Base-by-base conservation (phyloP, 2,329 filamentous ascomycete genomes). In the Monilinia aucupariae region DNA sequence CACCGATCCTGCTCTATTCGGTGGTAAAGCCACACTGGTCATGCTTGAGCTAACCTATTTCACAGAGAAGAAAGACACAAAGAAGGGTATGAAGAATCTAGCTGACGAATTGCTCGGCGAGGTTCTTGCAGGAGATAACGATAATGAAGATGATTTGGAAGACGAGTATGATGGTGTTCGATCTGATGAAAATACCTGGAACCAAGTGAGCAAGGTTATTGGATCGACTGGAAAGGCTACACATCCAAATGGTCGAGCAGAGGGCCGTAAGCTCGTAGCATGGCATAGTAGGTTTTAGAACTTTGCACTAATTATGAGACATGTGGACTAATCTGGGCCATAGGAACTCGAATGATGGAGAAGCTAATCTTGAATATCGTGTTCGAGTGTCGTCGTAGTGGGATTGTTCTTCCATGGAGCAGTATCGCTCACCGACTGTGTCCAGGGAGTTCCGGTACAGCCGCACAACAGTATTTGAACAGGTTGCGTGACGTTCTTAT, bases 301-400 rank as follows among this genome's bases (percentile, higher is more conserved):
- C 3, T 48, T 43, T 22, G 6, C 13, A 41, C 20, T 13, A 12
- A 3, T 12, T 20, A 52, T 22, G 20, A 45, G 10, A 7, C 7
- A 39, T 13, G 52, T 45, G 7, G 27, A 20, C 41, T 58, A 47
- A 58, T 34, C 13, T 6, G 9, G 9, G n/a, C 13, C 17, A 58
- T 53, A 81, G 79, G 77, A 0, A 75, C 77, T 12, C 75, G 78
- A 12, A 81, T 81, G 77, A 70, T 73, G 0, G 79, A 81, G 45
- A 81, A 80, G 67, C 66, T 80, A 0, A 63, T 80, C 0, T 70
- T 80, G 0, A 69, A 75, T 61, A 65, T 80, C 0, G 70, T 76
- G 13, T 80, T 78, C 41, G 79, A 80, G 66, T 75, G 62, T 22
- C 65, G 68, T 10, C 59, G 62, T n/a, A 37, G 50, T 34, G 48